phyloP scores from a whole-genome alignment of 345 rosid species.

The Populus pruinosa region DNA sequence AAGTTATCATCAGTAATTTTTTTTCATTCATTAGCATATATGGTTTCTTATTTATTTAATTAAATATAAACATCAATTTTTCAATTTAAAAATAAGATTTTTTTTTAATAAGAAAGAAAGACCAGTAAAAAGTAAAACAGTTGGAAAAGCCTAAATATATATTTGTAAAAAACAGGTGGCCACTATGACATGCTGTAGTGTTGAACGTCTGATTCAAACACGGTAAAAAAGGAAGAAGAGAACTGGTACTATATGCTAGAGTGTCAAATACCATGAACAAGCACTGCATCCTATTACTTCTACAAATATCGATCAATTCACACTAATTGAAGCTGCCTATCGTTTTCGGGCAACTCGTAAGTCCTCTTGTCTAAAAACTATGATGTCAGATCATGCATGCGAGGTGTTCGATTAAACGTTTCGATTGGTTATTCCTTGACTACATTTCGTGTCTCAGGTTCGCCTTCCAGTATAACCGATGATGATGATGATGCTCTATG shows the following conservation, averaged over 20 bases:
- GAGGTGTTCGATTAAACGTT: slow-evolving; percentile 14
- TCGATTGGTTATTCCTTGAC: not conserved
- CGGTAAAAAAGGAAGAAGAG: not conserved
- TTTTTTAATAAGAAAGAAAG: no score
- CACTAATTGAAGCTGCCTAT: not conserved
- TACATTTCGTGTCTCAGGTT: not conserved
- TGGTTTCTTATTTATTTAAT: no score
- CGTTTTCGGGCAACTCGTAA: not conserved
- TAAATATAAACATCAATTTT: no score
- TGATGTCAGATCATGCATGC: not conserved
- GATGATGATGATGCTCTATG: slow-evolving; percentile 30
- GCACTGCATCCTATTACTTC: not conserved
- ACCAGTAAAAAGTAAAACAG: no score
- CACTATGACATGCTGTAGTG: no score
- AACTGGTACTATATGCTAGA: not conserved
- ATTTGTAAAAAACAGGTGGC: no score
- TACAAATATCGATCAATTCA: not conserved
- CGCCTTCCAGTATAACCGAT: not conserved
- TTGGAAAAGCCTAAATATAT: no score
- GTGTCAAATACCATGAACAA: not conserved
- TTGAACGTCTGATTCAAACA: no score
- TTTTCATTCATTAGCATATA: no score
- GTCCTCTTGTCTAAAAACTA: not conserved
- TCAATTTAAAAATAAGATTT: no score
- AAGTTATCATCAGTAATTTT: no score